phyloP scores from a whole-genome alignment of 225 moss, liverwort and hornwort species.

The Rhytidiadelphus loreus region DNA sequence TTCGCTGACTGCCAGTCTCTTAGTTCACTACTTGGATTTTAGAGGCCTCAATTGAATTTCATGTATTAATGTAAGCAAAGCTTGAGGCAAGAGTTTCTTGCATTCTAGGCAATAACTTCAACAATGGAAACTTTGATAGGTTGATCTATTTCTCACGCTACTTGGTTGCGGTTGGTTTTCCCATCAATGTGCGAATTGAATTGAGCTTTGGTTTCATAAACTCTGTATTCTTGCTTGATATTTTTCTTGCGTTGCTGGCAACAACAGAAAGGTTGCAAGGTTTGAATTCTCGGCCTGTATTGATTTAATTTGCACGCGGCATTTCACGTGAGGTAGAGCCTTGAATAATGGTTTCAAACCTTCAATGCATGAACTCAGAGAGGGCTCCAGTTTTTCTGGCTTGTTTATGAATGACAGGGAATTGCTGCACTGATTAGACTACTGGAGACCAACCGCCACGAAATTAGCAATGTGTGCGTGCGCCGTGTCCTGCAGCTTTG shows the following conservation, averaged over 20 bases:
- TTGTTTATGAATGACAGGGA: not conserved
- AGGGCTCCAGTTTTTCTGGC: not conserved
- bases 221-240: no score
- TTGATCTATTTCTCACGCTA: not conserved
- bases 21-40: no score
- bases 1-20: no score
- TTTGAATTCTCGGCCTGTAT: not conserved
- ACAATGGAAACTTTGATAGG: not conserved
- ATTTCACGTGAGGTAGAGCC: not conserved
- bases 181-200: not conserved
- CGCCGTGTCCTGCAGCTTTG: no score
- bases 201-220: not conserved
- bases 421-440: not conserved
- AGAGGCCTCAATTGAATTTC: no score
- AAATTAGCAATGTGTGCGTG: not conserved
- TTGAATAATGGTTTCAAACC: not conserved
- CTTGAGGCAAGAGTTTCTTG: not conserved
- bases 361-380: not conserved
- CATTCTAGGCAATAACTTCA: not conserved
- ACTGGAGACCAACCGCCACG: not conserved
- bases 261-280: not conserved
- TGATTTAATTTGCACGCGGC: not conserved
- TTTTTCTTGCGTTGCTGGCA: not conserved
- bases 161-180: not conserved
- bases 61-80: no score